Evolutionary conservation across 495 filamentous ascomycete genomes (phyloP).

Genomic region (Elasticomyces elasticus): DNA sequence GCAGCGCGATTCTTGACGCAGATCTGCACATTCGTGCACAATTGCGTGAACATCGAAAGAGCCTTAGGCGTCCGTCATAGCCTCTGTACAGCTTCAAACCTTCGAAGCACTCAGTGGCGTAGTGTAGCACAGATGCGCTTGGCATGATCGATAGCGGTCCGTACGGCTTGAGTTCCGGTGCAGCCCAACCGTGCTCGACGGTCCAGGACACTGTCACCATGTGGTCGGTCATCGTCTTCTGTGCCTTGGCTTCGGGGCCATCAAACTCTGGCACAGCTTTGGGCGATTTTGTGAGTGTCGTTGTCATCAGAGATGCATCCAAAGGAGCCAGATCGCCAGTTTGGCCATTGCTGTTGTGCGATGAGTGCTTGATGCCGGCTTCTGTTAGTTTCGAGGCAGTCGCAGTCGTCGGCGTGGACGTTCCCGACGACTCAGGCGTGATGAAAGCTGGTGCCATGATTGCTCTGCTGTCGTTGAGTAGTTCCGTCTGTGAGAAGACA

Average conservation of each 20-base stretch:
- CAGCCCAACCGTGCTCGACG: constrained; percentile 55
- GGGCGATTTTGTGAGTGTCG: constrained; percentile 55
- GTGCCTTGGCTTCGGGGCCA: constrained; percentile 37
- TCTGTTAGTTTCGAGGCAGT: constrained; percentile 24
- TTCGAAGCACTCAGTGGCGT: constrained; percentile 89
- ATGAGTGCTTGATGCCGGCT: constrained; percentile 27
- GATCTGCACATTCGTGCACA: constrained; percentile 61
- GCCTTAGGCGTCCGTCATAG: constrained; percentile 65
- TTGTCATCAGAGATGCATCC: constrained; percentile 62
- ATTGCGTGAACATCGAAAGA: constrained; percentile 79
- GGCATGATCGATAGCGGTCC: constrained; percentile 73
- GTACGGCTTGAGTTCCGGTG: constrained; percentile 69
- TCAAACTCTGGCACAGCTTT: constrained; percentile 53
- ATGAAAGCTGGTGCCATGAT: constrained; percentile 16
- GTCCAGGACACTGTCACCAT: constrained; percentile 77
- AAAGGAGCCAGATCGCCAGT: constrained; percentile 37
- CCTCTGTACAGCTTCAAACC: constrained; percentile 83
- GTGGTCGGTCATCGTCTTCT: constrained; percentile 64
- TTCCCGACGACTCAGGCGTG: constrained; percentile 18
- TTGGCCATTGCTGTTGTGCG: constrained; percentile 11
- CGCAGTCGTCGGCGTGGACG: constrained; percentile 14
- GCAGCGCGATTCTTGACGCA: constrained; percentile 64
- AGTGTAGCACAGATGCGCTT: constrained; percentile 76
- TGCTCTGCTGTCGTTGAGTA: not conserved
- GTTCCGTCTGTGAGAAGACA: not conserved